Percentiles rank a stretch among this genome's conserved stretches.
Conservation (phyloP, 2,329 filamentous ascomycete genomes). For the Juglanconis sp. region DNA sequence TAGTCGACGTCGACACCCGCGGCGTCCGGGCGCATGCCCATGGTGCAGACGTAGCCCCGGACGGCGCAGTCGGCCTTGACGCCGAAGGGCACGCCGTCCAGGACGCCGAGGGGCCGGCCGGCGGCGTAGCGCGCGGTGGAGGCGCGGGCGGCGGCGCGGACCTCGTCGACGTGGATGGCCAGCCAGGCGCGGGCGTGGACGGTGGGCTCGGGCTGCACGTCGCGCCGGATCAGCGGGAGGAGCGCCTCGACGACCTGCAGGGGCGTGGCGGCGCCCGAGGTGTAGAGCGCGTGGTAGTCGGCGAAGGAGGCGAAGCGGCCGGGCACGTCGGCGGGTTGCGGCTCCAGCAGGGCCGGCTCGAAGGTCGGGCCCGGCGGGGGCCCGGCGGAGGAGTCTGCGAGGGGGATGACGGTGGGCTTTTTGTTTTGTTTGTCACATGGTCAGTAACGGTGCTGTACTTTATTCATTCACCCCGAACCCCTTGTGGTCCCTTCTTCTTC, state of each 20-base stretch:
- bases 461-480: no score
- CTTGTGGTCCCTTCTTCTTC: no score
- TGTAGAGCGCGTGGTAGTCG: constrained; percentile 77
- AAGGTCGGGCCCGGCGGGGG: constrained; percentile 33
- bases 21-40: constrained; percentile 59
- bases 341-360: constrained; percentile 37
- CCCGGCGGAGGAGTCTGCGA: constrained; percentile 34
- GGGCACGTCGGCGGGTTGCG: constrained; percentile 37
- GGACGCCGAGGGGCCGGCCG: constrained; percentile 61
- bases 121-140: constrained; percentile 71
- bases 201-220: constrained; percentile 46
- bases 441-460: no score
- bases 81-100: constrained; percentile 80
- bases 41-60: constrained; percentile 64
- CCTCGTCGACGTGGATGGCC: constrained; percentile 59
- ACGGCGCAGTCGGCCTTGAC: constrained; percentile 80
- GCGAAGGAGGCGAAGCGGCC: constrained; percentile 65
- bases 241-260: constrained; percentile 68
- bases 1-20: constrained; percentile 26
- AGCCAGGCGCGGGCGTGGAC: constrained; percentile 72
- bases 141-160: constrained; percentile 65
- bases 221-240: constrained; percentile 66
- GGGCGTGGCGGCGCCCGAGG: constrained; percentile 67
- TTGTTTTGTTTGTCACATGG: not conserved
- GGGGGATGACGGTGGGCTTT: constrained; percentile 56